A percentile compares a stretch with the other conserved stretches of the same genome.
phyloP scores from a whole-genome alignment of 2,329 filamentous ascomycete genomes.

The Dendryphion nanum region DNA sequence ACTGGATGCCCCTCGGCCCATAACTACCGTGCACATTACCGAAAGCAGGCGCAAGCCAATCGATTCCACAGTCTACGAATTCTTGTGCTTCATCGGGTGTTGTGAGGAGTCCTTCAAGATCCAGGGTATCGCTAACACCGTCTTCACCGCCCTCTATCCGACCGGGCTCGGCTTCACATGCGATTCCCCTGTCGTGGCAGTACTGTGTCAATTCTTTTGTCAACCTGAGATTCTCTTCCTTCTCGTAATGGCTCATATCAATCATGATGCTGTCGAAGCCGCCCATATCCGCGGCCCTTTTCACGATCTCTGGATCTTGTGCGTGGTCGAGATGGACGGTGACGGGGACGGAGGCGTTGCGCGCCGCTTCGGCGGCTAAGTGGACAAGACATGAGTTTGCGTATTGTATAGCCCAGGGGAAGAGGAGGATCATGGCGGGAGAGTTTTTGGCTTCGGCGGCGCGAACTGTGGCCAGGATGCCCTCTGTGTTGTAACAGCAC shows the following conservation, averaged over 20 bases:
- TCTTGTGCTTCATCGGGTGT: slow-evolving; percentile 64
- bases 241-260: slow-evolving; percentile 69
- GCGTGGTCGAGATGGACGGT: slow-evolving; percentile 45
- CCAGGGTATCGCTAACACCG: slow-evolving; percentile 65
- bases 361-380: slow-evolving; percentile 44
- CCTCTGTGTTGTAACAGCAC: slow-evolving; percentile 69
- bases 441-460: slow-evolving; percentile 67
- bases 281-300: slow-evolving; percentile 42
- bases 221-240: slow-evolving; percentile 62
- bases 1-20: slow-evolving; percentile 36
- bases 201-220: slow-evolving; percentile 59
- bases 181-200: slow-evolving; percentile 61
- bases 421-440: slow-evolving; percentile 69
- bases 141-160: slow-evolving; percentile 71
- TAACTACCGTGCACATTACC: slow-evolving; percentile 51
- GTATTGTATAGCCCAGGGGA: slow-evolving; percentile 72
- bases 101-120: slow-evolving; percentile 60
- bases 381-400: slow-evolving; percentile 51
- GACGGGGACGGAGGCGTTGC: slow-evolving; percentile 37
- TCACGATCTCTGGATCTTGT: slow-evolving; percentile 39
- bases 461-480: slow-evolving; percentile 65
- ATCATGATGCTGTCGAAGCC: slow-evolving; percentile 71
- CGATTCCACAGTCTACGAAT: slow-evolving; percentile 66
- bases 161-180: slow-evolving; percentile 66
- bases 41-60: slow-evolving; percentile 69